phyloP scores from a whole-genome alignment of 768 basidiomycete species.

The Vishniacozyma victoriae region DNA sequence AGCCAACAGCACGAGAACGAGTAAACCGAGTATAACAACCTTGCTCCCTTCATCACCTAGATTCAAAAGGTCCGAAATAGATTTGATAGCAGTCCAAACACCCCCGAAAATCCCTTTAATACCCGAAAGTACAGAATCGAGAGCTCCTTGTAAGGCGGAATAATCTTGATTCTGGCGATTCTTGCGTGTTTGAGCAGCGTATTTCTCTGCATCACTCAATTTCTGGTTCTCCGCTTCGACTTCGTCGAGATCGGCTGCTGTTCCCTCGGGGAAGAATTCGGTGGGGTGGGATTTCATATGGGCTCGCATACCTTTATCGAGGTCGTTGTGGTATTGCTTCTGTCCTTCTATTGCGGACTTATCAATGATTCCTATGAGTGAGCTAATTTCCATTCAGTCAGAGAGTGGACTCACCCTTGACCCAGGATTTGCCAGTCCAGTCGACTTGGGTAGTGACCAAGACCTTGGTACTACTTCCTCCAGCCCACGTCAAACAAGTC shows the following conservation, averaged over 20 bases:
- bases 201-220: slow-evolving; percentile 19
- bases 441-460: slow-evolving; percentile 86
- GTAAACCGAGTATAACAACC: slow-evolving; percentile 11
- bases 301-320: slow-evolving; percentile 74
- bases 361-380: slow-evolving; percentile 75
- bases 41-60: slow-evolving; percentile 20
- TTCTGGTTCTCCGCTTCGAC: slow-evolving; percentile 8
- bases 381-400: neutral
- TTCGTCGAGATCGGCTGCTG: slow-evolving; percentile 43
- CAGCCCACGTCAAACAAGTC: slow-evolving; percentile 93
- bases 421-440: slow-evolving; percentile 94
- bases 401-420: slow-evolving; percentile 61
- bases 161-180: slow-evolving; percentile 29
- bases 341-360: slow-evolving; percentile 86
- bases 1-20: slow-evolving; percentile 30
- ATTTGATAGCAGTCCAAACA: slow-evolving; percentile 15
- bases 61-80: slow-evolving; percentile 20
- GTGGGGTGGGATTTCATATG: slow-evolving; percentile 85
- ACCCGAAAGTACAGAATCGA: slow-evolving; percentile 32
- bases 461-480: slow-evolving; percentile 66
- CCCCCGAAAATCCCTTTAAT: slow-evolving; percentile 25
- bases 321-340: slow-evolving; percentile 72
- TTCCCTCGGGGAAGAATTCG: slow-evolving; percentile 66
- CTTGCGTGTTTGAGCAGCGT: slow-evolving; percentile 23
- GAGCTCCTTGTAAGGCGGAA: slow-evolving; percentile 22